Base-by-base conservation (phyloP, 2,329 filamentous ascomycete species). In the Microsporum ferrugineum region DNA sequence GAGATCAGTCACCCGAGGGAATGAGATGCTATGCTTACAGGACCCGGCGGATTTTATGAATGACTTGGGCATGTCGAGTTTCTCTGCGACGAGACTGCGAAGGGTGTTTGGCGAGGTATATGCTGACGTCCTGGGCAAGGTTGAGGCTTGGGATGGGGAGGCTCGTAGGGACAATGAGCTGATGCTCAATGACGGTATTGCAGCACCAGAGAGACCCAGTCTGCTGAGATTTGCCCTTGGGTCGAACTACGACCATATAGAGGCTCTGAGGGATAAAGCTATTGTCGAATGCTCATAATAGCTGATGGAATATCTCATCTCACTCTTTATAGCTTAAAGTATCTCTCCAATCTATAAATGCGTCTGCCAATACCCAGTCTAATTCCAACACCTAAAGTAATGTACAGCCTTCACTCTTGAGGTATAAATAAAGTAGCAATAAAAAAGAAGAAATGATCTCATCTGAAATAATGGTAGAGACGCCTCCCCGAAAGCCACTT, bases 31-130 rank as follows among this genome's bases (percentile, higher is more conserved):
- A 57, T 80, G 75, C 62, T 72, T 86, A 12, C 82, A 84, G 69
- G 83, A 86, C 65, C 84, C 84, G 0, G 80, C 81, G 5, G 77
- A 84, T 66, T 75, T 77, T 23, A 75, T 75, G 66, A 84, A 84
- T 67, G 80, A 86, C 66, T 74, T 85, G 0, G 83, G 83, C 38
- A 71, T 72, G 49, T 76, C 76, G 59, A 76, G 72, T 51, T 71
- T 75, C 60, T 75, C 75, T 12, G 80, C 82, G 63, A 76, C 76
- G 62, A 78, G 84, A 61, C 66, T 85, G 14, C 75, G 79, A 62
- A 63, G 61, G 10, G 79, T 76, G 0, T 76, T 82, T 51, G 64
- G 66, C 3, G 55, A 61, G 43, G 68, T 71, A 27, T 59, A 72
- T 64, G 60, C 66, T 27, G 62, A 64, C 38, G 63, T 77, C 31